A percentile compares a stretch with the other conserved stretches of the same genome.
These are phyloP conservation scores for Lactarius akahatsu DNA, from an alignment of 768 basidiomycete species.

Conservation along the genomic window DNA sequence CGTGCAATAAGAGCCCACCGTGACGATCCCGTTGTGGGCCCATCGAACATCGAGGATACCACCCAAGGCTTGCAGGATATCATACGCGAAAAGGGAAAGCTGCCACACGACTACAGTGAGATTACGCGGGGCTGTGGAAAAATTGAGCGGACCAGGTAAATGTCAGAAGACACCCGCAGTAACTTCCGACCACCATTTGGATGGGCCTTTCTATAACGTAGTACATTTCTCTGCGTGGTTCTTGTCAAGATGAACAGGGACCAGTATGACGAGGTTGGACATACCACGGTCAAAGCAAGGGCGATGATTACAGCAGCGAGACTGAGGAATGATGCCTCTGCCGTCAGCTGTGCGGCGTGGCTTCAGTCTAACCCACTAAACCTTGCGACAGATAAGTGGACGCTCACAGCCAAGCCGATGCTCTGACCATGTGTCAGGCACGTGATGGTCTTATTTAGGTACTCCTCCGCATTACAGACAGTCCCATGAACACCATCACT, in stretches of 20 bases:
- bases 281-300: constrained; percentile 19
- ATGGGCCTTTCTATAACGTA: constrained; percentile 8
- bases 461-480: constrained; percentile 14
- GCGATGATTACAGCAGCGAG: neutral
- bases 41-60: constrained; percentile 41
- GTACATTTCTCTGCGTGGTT: constrained; percentile 19
- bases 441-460: neutral
- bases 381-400: neutral
- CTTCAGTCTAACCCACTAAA: neutral
- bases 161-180: constrained; percentile 41
- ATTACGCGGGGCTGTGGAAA: neutral
- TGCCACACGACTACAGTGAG: constrained; percentile 28
- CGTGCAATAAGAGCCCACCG: constrained; percentile 38
- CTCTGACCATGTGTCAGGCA: constrained; percentile 39
- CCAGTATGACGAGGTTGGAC: neutral
- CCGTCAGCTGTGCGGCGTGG: constrained; percentile 34
- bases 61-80: constrained; percentile 42
- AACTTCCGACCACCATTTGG: constrained; percentile 27
- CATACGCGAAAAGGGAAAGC: constrained; percentile 35
- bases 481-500: neutral
- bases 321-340: constrained; percentile 35
- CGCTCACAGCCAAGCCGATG: constrained; percentile 40
- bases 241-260: neutral
- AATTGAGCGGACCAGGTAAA: constrained; percentile 41
- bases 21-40: constrained; percentile 38